Evolutionary conservation across 1,284 basidiomycete genomes (phyloP).

Genomic region (Stereum hirsutum): DNA sequence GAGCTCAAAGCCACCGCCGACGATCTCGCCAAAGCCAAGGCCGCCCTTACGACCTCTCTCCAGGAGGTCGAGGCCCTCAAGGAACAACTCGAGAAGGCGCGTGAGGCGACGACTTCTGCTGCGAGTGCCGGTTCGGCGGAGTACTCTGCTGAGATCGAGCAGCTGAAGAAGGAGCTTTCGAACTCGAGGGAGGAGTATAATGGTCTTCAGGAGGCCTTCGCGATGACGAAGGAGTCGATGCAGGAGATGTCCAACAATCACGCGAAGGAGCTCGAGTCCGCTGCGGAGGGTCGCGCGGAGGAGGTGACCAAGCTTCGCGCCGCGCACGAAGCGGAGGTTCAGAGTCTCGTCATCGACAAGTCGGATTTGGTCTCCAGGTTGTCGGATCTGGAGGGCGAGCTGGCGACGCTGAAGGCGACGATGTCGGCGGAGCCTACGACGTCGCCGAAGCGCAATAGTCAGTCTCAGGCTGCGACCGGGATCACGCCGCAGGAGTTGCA

Average conservation of each 20-base stretch:
- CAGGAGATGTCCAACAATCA: slow-evolving; percentile 62
- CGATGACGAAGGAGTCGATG: slow-evolving; percentile 60
- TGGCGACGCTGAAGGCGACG: slow-evolving; percentile 52
- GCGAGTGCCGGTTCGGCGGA: slow-evolving; percentile 32
- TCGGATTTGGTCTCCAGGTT: slow-evolving; percentile 48
- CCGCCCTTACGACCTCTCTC: slow-evolving; percentile 37
- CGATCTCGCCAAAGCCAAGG: slow-evolving; percentile 69
- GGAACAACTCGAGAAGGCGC: slow-evolving; percentile 55
- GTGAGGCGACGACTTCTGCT: slow-evolving; percentile 24
- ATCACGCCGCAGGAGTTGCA: slow-evolving; percentile 69
- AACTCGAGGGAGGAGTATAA: slow-evolving; percentile 53
- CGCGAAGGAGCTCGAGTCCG: slow-evolving; percentile 59
- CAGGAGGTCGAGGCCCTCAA: slow-evolving; percentile 47
- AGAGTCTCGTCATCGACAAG: slow-evolving; percentile 44
- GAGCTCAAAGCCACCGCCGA: slow-evolving; percentile 78
- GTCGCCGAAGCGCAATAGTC: slow-evolving; percentile 47
- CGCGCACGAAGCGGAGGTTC: slow-evolving; percentile 50
- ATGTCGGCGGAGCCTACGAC: slow-evolving; percentile 35
- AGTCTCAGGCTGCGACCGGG: slow-evolving; percentile 30
- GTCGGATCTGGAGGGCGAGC: slow-evolving; percentile 67
- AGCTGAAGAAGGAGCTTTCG: slow-evolving; percentile 49
- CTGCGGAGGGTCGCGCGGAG: slow-evolving; percentile 55
- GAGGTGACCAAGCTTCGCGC: slow-evolving; percentile 55
- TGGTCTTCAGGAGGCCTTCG: slow-evolving; percentile 49
- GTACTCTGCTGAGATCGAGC: slow-evolving; percentile 45